These are phyloP conservation scores for Leishmania turanica DNA, from an alignment of 208 protist species.

Conservation along the genomic window DNA sequence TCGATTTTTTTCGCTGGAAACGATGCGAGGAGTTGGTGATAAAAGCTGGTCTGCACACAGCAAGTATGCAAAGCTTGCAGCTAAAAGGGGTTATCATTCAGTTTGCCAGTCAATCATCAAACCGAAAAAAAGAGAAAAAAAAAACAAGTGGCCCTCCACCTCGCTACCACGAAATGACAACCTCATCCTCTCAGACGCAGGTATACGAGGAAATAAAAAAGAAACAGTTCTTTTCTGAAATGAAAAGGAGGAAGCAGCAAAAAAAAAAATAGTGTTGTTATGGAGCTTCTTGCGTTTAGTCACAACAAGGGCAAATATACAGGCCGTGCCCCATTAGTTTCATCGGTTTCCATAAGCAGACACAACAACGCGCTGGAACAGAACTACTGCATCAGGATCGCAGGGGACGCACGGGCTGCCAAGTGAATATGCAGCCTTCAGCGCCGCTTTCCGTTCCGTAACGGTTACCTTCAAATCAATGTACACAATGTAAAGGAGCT, in stretches of 20 bases:
- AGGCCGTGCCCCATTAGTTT: slow-evolving; percentile 16
- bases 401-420: slow-evolving; percentile 30
- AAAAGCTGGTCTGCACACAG: background rate
- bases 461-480: slow-evolving; percentile 35
- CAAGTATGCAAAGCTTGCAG: background rate
- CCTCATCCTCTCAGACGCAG: background rate
- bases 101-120: too few species aligned
- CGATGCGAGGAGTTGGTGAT: background rate
- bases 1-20: background rate
- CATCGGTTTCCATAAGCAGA: slow-evolving; percentile 38
- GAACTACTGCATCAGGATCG: background rate
- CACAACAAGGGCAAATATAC: slow-evolving; percentile 35
- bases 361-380: slow-evolving; percentile 28
- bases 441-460: slow-evolving; percentile 19
- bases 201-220: background rate
- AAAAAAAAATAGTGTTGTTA: background rate
- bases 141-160: slow-evolving; percentile 2
- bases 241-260: background rate
- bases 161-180: background rate
- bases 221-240: background rate
- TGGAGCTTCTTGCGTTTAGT: slow-evolving; percentile 17
- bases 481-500: slow-evolving; percentile 51
- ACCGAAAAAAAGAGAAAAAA: slow-evolving; percentile 11
- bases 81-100: background rate
- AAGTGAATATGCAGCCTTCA: slow-evolving; percentile 46